A percentile compares a stretch with the other conserved stretches of the same genome.
These are phyloP conservation scores for Linnemannia hyalina DNA, from an alignment of 192 early-diverging fungal genomes.

Conservation along the genomic window DNA sequence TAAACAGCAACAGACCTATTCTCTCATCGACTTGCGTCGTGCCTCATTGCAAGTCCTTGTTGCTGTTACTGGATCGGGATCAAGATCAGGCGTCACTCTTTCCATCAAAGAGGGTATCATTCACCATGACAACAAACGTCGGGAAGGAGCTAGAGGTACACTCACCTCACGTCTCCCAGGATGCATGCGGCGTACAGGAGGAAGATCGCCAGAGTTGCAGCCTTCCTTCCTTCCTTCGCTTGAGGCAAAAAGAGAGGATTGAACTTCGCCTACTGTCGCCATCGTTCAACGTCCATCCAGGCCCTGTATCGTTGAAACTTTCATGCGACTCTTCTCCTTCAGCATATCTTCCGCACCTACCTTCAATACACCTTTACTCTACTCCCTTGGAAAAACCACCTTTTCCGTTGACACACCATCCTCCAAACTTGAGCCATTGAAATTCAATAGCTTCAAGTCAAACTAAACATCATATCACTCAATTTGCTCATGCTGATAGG, in stretches of 20 bases:
- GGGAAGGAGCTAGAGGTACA: background rate
- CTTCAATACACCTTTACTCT: background rate
- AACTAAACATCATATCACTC: background rate
- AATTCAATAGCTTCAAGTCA: background rate
- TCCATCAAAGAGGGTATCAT: background rate
- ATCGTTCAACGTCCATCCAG: background rate
- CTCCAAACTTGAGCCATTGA: too few relatives aligned
- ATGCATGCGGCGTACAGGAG: background rate
- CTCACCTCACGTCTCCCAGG: background rate
- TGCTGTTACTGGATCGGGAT: background rate
- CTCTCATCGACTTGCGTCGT: background rate
- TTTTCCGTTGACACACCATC: too few relatives aligned
- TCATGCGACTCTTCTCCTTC: background rate
- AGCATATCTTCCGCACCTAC: background rate
- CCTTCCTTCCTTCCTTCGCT: background rate
- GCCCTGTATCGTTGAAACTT: background rate
- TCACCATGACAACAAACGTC: background rate
- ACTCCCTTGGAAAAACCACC: too few relatives aligned
- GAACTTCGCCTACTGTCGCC: background rate
- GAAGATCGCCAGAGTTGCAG: background rate
- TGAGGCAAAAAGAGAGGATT: background rate
- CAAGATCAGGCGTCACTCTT: background rate
- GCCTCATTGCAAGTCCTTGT: background rate
- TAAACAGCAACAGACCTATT: background rate
- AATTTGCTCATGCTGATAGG: conserved; percentile 7